phyloP scores from a whole-genome alignment of 169 alveolate species.

The Plasmodium fragile region DNA sequence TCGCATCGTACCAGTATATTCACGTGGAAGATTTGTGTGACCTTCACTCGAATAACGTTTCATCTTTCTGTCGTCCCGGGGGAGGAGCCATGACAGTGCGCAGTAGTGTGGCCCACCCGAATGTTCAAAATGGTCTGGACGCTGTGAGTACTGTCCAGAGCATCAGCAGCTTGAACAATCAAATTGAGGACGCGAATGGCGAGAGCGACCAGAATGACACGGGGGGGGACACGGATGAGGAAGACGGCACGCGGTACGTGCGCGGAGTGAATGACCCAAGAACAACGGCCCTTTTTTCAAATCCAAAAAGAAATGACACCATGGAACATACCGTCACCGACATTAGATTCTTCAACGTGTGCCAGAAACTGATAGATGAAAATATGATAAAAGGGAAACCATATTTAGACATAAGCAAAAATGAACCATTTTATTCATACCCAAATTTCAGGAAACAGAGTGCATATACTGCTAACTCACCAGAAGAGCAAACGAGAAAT shows the following conservation, averaged over 20 bases:
- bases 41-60: slow-evolving; percentile 28
- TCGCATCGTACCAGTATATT: slow-evolving; percentile 42
- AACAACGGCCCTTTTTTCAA: slow-evolving; percentile 5
- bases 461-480: slow-evolving; percentile 20
- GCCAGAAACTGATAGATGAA: slow-evolving; percentile 40
- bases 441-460: slow-evolving; percentile 38
- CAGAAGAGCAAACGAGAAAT: slow-evolving; percentile 27
- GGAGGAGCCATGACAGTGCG: slow-evolving; percentile 13
- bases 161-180: not conserved
- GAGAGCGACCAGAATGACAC: not conserved
- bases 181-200: not conserved
- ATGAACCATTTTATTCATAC: slow-evolving; percentile 14
- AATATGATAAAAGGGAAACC: slow-evolving; percentile 47
- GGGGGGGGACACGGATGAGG: not conserved
- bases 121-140: not conserved
- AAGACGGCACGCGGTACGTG: not conserved
- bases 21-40: slow-evolving; percentile 49
- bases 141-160: not conserved
- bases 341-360: slow-evolving; percentile 30
- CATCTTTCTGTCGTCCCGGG: not conserved
- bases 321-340: slow-evolving; percentile 10
- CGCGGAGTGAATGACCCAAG: not conserved
- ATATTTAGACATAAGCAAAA: slow-evolving; percentile 12
- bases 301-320: slow-evolving; percentile 52
- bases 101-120: not conserved